Evolutionary conservation across 371 early-diverging fungal genomes (phyloP).

Genomic region (Ordospora colligata): DNA sequence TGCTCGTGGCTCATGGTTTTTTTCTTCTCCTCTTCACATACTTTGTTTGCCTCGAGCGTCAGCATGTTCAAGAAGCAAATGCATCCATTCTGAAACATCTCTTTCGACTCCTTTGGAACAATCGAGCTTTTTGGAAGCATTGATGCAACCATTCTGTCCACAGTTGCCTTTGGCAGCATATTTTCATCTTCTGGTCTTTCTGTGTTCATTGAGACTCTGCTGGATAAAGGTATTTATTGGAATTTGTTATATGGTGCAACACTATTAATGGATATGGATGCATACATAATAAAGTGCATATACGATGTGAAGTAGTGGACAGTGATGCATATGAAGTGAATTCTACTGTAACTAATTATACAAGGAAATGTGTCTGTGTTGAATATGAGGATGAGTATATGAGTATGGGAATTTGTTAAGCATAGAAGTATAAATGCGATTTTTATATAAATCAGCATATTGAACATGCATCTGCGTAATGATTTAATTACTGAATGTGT

Average conservation of each 20-base stretch:
- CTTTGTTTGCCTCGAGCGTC: constrained; percentile 77
- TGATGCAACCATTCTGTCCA: constrained; percentile 83
- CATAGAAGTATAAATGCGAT: not conserved
- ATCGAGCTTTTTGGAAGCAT: constrained; percentile 71
- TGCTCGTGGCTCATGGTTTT: constrained; percentile 95
- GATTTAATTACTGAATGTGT: not conserved
- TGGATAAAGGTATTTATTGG: not conserved
- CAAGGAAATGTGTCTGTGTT: not conserved
- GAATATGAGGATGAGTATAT: not conserved
- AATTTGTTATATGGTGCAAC: not conserved
- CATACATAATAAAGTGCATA: not conserved
- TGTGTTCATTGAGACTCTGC: not conserved
- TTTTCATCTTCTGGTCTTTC: constrained; percentile 52
- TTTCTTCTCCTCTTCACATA: constrained; percentile 85
- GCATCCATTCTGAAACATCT: constrained; percentile 79
- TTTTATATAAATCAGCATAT: not conserved
- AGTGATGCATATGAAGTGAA: not conserved
- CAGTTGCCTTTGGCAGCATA: constrained; percentile 69
- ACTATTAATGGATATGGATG: not conserved
- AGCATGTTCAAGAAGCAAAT: constrained; percentile 63
- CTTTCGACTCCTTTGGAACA: constrained; percentile 80
- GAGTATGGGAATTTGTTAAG: too few relatives aligned
- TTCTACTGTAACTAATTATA: too few relatives aligned
- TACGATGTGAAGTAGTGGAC: not conserved
- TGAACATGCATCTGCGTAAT: not conserved